A percentile compares a stretch with the other conserved stretches of the same genome.
Conservation (phyloP, 2,329 filamentous ascomycete species). For the Fusarium neocosmosporiellum region DNA sequence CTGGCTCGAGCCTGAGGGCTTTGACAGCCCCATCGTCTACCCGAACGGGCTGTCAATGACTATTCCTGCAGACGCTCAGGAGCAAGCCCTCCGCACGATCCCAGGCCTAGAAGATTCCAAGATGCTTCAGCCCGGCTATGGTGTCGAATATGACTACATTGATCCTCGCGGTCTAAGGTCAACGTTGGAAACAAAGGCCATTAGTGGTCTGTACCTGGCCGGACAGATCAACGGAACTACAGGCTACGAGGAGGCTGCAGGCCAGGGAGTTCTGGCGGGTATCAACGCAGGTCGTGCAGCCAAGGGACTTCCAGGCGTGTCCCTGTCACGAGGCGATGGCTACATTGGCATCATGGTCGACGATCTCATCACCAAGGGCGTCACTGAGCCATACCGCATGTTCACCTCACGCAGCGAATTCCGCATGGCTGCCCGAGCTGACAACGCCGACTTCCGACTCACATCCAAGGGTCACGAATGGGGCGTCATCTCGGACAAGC, state of each 20-base stretch:
- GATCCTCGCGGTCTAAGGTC: conserved; percentile 88
- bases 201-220: conserved; percentile 88
- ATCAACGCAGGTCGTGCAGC: conserved; percentile 92
- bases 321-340: conserved; percentile 83
- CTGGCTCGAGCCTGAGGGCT: conserved; percentile 97
- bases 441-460: conserved; percentile 92
- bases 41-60: conserved; percentile 99
- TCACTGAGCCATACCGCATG: conserved; percentile 97
- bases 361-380: conserved; percentile 95
- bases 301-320: conserved; percentile 71
- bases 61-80: conserved; percentile 87
- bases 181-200: conserved; percentile 94
- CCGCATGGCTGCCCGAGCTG: conserved; percentile 88
- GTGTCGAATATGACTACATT: conserved; percentile 98
- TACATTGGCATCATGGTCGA: conserved; percentile 99
- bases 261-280: conserved; percentile 90
- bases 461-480: conserved; percentile 81
- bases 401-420: conserved; percentile 97
- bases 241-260: conserved; percentile 96
- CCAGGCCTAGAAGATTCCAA: conserved; percentile 86
- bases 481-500: conserved; percentile 80
- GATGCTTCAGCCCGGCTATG: conserved; percentile 96
- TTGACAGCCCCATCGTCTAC: conserved; percentile 89
- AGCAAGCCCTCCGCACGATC: conserved; percentile 85
- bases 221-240: conserved; percentile 99